Evolutionary conservation across 1,284 basidiomycete species (phyloP).

Genomic region (Sanghuangporus baumii): DNA sequence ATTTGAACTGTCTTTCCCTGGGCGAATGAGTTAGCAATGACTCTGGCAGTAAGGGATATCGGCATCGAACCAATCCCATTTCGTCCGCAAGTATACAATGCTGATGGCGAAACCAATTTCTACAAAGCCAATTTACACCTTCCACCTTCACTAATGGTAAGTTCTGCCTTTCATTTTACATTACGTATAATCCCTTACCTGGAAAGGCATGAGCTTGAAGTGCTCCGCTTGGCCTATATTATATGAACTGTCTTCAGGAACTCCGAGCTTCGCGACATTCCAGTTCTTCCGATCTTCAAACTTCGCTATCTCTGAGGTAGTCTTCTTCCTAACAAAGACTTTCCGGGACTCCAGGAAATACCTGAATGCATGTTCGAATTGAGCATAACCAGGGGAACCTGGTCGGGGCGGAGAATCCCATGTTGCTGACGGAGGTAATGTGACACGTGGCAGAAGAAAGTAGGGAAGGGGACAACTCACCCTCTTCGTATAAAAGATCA

Average conservation of each 20-base stretch:
- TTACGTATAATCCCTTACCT: conserved; percentile 40
- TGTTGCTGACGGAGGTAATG: conserved; percentile 48
- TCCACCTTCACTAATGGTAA: conserved; percentile 50
- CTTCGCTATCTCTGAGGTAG: conserved; percentile 31
- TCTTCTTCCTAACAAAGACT: conserved; percentile 55
- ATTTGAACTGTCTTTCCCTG: conserved; percentile 95
- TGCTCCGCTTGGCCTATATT: conserved; percentile 56
- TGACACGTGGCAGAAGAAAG: not conserved
- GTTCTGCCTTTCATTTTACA: not conserved
- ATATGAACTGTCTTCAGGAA: conserved; percentile 39
- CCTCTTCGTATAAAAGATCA: conserved; percentile 85
- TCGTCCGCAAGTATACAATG: conserved; percentile 96
- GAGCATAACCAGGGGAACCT: conserved; percentile 50
- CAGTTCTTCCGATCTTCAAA: conserved; percentile 45
- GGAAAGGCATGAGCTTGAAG: conserved; percentile 80
- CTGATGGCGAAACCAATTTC: conserved; percentile 85
- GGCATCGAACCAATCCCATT: conserved; percentile 77
- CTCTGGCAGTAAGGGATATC: not conserved
- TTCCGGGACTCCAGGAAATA: conserved; percentile 59
- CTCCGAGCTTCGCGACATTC: conserved; percentile 40
- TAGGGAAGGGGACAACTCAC: conserved; percentile 34
- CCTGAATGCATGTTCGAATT: conserved; percentile 61
- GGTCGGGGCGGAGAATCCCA: conserved; percentile 84
- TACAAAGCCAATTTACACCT: conserved; percentile 89
- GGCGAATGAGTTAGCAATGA: conserved; percentile 1